Base-by-base conservation (phyloP, 495 filamentous ascomycete species). In the Talaromyces nanjingensis region DNA sequence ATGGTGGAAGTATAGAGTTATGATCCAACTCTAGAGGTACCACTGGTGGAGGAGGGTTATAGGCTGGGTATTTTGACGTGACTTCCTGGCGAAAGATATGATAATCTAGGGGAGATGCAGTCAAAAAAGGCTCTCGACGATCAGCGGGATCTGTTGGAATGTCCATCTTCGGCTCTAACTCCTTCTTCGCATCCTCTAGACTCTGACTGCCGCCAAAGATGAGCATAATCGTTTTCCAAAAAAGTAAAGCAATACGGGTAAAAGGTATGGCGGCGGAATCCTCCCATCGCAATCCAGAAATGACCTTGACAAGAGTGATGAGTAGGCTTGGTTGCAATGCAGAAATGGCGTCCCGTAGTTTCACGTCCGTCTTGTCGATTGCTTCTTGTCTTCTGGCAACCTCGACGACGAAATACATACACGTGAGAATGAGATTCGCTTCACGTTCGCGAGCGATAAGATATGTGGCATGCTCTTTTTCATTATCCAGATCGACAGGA, bases 51-150 rank as follows among this genome's bases (percentile, higher is more conserved):
- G 94, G 96, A 4, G 94, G 93, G 65, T 92, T 87, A 73, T 98
- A 98, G 4, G 96, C 89, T 5, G 94, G 94, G 70, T 98, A 98
- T 77, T 98, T 98, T 0, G 94, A 98, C n/a, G 87, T 96, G 66
- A 98, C 92, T 73, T 98, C 94, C 73, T 98, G 93, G 27, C 96
- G 87, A 71, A 98, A 98, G 12, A 91, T 81, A 71, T 98, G 93
- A 70, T 98, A 98, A 69, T 98, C 96, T 9, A 98, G 80, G 12
- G 96, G 94, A 9, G 93, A 96, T 5, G 94, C 92, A 1, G 88
- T 96, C 63, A 98, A 91, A 42, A 91, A 74, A 0, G 85, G 73
- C 73, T 77, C 73, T 67, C 79, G 66, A 58, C 74, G 70, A 24
- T 58, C 37, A 22, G 71, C 73, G 4, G 71, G 61, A 39, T 77